Base-by-base conservation (phyloP, 495 filamentous ascomycete genomes). In the Penicillium pancosmium region DNA sequence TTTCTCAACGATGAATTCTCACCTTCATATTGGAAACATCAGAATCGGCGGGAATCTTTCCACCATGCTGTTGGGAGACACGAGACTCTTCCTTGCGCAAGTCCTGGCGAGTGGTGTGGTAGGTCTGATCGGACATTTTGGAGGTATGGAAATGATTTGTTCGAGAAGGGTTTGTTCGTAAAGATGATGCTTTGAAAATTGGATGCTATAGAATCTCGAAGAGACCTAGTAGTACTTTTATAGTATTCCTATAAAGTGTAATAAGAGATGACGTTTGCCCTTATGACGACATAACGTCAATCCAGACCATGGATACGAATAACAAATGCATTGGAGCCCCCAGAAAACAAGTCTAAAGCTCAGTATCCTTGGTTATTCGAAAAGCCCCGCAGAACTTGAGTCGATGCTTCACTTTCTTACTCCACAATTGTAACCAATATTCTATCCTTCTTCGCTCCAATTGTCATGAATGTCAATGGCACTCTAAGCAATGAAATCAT, bases 61-160 rank as follows among this genome's bases (percentile, higher is more conserved):
- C 81, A 33, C 64, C 65, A 48, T 81, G 75, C 18, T 61, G 63
- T 15, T 73, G 62, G 31, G 81, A 68, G 36, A 74, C 57, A 35
- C 72, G 68, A 59, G 79, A 80, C 64, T 86, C 80, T 1, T 68
- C 35, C 70, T 82, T 84, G 66, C 78, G 78, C 48, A 84, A 44
- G 63, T 84, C 79, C 61, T 84, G 73, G 36, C 65, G 66, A 59
- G 82, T 84, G 41, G 72, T 69, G 72, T 83, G 79, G 71, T 77
- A 83, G 55, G 78, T 83, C 40, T 68, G 41, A 13, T 80, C 75
- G 40, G 81, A 71, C 81, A 84, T 83, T 34, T 50, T 80, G 66
- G 40, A 41, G 40, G 19, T 23, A 53, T 43, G 27, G 34, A 38
- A 34, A 21, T 15, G 18, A 13, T 44, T 44, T 19, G n/a, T 12